Evolutionary conservation across 495 filamentous ascomycete genomes (phyloP).

Genomic region (Daldinia vernicosa): DNA sequence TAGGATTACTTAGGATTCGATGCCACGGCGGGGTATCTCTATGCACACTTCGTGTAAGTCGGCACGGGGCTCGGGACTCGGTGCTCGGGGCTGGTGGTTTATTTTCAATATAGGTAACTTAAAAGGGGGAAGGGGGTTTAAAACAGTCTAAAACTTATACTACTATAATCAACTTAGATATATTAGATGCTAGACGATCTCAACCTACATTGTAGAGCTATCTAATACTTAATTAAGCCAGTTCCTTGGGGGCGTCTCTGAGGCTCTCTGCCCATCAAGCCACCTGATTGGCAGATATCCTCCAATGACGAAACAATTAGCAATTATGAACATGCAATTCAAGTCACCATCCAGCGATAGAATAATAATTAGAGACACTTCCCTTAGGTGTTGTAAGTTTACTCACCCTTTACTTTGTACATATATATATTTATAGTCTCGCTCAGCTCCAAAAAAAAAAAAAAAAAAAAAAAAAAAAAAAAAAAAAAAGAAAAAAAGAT

Average conservation of each 20-base stretch:
- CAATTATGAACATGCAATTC: background rate
- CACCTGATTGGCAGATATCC: conserved; percentile 8
- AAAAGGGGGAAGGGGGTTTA: too few species aligned
- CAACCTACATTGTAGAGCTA: background rate
- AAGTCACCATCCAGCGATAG: background rate
- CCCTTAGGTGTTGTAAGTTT: background rate
- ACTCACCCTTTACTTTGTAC: background rate
- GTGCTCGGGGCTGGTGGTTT: background rate
- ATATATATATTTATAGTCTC: background rate
- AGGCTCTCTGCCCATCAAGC: background rate
- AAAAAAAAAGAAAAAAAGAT: too few species aligned
- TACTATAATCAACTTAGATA: too few species aligned
- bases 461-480: background rate
- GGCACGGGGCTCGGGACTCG: background rate
- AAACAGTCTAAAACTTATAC: too few species aligned
- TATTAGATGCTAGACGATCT: background rate
- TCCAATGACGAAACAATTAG: conserved; percentile 23
- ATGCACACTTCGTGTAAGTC: background rate
- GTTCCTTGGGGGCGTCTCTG: background rate
- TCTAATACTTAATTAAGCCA: background rate
- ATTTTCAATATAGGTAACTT: too few species aligned
- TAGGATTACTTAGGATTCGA: background rate
- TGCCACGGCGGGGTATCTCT: background rate
- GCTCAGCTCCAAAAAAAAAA: background rate
- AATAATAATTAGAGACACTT: background rate